These are phyloP conservation scores for Talaromyces trachyspermus DNA, from an alignment of 495 filamentous ascomycete genomes.

Conservation along the genomic window DNA sequence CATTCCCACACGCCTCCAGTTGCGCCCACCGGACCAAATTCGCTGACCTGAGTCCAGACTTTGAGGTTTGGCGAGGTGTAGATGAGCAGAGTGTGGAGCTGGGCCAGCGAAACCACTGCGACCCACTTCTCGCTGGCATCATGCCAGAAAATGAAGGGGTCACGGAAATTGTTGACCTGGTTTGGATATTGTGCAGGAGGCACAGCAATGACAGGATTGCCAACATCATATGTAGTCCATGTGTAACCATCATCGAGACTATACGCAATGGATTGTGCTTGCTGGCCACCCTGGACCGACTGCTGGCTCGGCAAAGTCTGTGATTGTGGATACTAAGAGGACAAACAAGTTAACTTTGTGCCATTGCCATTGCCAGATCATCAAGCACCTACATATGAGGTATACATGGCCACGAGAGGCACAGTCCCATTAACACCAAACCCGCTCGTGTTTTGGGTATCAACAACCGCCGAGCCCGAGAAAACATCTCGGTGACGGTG, in stretches of 20 bases:
- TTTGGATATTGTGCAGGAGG: conserved; percentile 23
- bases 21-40: conserved; percentile 45
- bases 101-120: conserved; percentile 37
- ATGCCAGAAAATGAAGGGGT: conserved; percentile 51
- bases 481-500: conserved; percentile 44
- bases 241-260: conserved; percentile 47
- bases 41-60: conserved; percentile 45
- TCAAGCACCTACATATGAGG: conserved; percentile 36
- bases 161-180: conserved; percentile 41
- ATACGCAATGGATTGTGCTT: conserved; percentile 51
- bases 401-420: conserved; percentile 52
- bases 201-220: conserved; percentile 45
- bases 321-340: conserved; percentile 11
- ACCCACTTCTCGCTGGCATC: conserved; percentile 41
- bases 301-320: conserved; percentile 22
- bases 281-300: conserved; percentile 22
- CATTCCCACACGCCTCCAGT: conserved; percentile 53
- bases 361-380: conserved; percentile 15
- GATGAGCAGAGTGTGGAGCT: conserved; percentile 45
- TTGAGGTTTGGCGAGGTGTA: conserved; percentile 46
- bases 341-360: background rate
- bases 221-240: conserved; percentile 41
- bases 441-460: conserved; percentile 49
- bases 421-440: conserved; percentile 44
- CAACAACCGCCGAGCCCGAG: conserved; percentile 44